Evolutionary conservation across 2,329 filamentous ascomycete genomes (phyloP), one percentile per base, ranked within the genome.

Genomic region (Arthrobotrys sphaeroides): DNA sequence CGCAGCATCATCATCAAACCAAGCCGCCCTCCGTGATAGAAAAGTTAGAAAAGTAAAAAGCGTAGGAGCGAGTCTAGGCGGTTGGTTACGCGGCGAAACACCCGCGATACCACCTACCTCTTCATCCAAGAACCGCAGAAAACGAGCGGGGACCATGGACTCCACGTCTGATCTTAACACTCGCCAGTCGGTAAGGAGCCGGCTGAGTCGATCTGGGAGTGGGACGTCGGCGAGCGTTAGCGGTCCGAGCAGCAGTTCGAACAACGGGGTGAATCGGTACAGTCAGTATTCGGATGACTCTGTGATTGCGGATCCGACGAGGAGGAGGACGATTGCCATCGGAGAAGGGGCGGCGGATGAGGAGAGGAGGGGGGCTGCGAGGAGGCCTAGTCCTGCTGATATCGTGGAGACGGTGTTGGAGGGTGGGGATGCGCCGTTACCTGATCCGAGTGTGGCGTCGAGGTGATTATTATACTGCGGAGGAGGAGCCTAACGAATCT

Each of bases 1-100:
- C 60, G 20, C 26, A 22, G 18, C 60, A 7, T 12, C 36, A 5
- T n/a, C 7, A 33, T 16, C 24, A 33, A 31, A n/a, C n/a, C 26
- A 22, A 10, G 53, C 28, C 2, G 20, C 55, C 3, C 47, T 60
- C 31, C 64, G 57, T 13, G 57, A 64, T 45, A 68, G 53, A 22
- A 68, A 53, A 20, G 72, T 75, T 31, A 45, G 72, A n/a, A 75
- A 75, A 36, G 72, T 75, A 7, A 69, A 75, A 64, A 69, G 62
- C 49, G 64, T 75, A 22, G 64, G 72, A 6, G 72, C 53, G 12
- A 55, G 70, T 43, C 36, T 75, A 10, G 72, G 72, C 7, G 72
- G 59, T 45, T 75, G 72, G 72, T 22, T 75, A 28, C 72, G 72
- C 7, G 72, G 72, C 2, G 72, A 75, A 33, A 43, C 55, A 9